Percentiles rank a stretch among this genome's conserved stretches.
Conservation (phyloP, 805 yeast genomes). For the Candida ovalis region DNA sequence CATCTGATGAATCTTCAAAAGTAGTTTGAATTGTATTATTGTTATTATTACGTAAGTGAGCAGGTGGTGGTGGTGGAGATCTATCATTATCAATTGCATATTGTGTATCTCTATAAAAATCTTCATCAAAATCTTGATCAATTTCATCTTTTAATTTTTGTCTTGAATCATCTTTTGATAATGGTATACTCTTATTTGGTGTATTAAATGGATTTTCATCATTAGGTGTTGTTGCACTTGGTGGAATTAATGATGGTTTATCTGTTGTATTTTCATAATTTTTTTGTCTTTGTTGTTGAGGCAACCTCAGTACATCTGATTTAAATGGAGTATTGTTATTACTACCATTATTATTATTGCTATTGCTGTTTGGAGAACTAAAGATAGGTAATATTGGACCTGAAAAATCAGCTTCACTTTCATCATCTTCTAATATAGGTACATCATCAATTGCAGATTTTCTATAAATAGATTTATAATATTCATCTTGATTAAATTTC, state of each 20-base stretch:
- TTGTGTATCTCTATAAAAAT: constrained; percentile 24
- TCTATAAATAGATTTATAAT: constrained; percentile 4
- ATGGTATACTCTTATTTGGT: not conserved
- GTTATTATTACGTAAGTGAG: not conserved
- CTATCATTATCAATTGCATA: constrained; percentile 1
- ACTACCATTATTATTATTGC: not conserved
- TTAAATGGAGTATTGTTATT: not conserved
- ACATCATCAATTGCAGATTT: constrained; percentile 19
- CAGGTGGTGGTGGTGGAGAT: not conserved
- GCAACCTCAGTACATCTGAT: no score
- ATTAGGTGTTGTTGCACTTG: no score
- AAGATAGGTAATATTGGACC: constrained; percentile 29
- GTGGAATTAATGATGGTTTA: no score
- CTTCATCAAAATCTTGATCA: constrained; percentile 31
- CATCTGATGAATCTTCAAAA: constrained; percentile 7
- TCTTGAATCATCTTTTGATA: constrained; percentile 3
- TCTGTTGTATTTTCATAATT: no score
- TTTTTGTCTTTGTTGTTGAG: no score
- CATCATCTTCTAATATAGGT: constrained; percentile 31
- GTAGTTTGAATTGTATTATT: not conserved
- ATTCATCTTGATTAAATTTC: not conserved
- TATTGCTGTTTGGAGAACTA: not conserved
- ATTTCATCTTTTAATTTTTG: constrained; percentile 18
- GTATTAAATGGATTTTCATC: not conserved
- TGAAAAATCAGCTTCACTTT: constrained; percentile 20